A percentile compares a stretch with the other conserved stretches of the same genome.
Evolutionary conservation across 2,329 filamentous ascomycete genomes (phyloP).

Genomic region (Pleoardoris graminearum): DNA sequence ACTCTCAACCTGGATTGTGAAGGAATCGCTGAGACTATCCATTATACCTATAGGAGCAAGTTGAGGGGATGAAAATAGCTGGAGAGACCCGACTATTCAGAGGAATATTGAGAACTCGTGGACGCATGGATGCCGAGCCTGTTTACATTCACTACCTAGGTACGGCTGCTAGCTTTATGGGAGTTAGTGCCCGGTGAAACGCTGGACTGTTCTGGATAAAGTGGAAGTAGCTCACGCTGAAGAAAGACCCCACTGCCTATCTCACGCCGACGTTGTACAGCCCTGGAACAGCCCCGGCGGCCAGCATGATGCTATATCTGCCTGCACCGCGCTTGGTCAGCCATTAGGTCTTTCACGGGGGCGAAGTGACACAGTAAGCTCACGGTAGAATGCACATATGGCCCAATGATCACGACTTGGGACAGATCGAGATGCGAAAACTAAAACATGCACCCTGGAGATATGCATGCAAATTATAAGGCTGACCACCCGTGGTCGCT

Average conservation of each 20-base stretch:
- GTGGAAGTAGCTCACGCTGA: neutral
- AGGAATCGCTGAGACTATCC: constrained; percentile 22
- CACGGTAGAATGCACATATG: neutral
- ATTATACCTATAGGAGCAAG: constrained; percentile 13
- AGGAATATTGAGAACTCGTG: neutral
- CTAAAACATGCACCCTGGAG: neutral
- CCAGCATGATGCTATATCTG: no score
- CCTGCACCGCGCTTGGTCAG: neutral
- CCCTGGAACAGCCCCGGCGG: neutral
- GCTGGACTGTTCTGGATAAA: neutral
- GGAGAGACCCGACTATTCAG: neutral
- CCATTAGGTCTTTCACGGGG: neutral
- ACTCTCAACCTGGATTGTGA: constrained; percentile 28
- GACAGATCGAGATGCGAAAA: neutral
- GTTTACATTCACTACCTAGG: neutral
- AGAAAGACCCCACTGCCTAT: neutral
- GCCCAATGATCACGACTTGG: neutral
- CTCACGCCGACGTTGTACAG: neutral
- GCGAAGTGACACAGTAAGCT: neutral
- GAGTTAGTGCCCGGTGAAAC: constrained; percentile 5
- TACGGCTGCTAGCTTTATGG: neutral
- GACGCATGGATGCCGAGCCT: neutral
- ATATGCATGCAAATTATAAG: neutral
- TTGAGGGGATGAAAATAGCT: neutral
- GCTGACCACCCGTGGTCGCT: neutral